Percentiles rank a stretch among this genome's conserved stretches.
Evolutionary conservation across 116 monocot genomes (phyloP).

Genomic region (Posidonia oceanica): DNA sequence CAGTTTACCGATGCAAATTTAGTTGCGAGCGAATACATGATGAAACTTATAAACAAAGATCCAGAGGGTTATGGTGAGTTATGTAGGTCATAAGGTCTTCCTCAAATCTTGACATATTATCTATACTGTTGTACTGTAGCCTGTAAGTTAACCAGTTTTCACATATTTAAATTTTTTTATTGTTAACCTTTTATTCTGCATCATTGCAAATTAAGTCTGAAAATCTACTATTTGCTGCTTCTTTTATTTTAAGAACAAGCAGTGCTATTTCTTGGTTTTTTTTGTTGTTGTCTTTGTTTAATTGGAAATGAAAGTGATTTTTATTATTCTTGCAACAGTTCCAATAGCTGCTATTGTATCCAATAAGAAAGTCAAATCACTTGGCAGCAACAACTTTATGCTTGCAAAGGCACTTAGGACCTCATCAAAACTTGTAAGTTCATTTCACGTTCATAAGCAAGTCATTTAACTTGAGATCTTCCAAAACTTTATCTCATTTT

Average conservation of each 20-base stretch:
- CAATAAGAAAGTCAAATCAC: conserved; percentile 68
- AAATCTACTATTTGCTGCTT: no score
- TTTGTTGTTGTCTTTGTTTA: background rate
- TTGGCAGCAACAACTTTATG: conserved; percentile 41
- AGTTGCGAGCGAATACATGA: conserved; percentile 52
- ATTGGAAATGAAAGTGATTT: background rate
- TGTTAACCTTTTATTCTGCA: no score
- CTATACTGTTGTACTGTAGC: no score
- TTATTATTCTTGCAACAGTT: conserved; percentile 23
- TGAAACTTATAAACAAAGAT: conserved; percentile 79
- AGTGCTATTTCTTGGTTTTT: background rate
- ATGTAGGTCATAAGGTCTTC: background rate
- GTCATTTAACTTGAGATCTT: background rate
- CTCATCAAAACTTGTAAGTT: conserved; percentile 65
- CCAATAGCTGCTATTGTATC: conserved; percentile 67
- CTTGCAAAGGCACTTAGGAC: conserved; percentile 60
- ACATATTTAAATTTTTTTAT: no score
- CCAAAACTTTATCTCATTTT: background rate
- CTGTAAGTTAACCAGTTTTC: no score
- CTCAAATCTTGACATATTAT: no score
- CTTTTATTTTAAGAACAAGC: no score
- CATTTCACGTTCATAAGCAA: background rate
- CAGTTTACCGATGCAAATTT: conserved; percentile 69
- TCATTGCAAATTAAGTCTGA: no score
- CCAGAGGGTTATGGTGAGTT: conserved; percentile 64